These are phyloP conservation scores for Microcyclospora pomicola DNA, from an alignment of 2,329 filamentous ascomycete species.

Conservation along the genomic window DNA sequence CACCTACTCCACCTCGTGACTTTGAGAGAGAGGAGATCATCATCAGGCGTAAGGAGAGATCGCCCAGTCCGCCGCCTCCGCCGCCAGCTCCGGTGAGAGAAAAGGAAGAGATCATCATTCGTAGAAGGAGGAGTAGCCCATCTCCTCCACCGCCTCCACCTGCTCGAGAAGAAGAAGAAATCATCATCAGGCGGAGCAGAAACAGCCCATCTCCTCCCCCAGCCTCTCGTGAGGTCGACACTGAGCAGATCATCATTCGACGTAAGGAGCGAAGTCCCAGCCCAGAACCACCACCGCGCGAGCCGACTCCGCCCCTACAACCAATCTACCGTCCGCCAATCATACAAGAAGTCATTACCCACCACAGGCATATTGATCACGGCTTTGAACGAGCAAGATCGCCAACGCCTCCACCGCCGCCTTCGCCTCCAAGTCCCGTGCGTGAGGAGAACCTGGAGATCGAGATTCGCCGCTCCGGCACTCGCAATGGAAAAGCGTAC, in stretches of 20 bases:
- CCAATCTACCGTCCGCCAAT: constrained; percentile 65
- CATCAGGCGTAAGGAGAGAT: constrained; percentile 32
- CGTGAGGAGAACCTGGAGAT: constrained; percentile 42
- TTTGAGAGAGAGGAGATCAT: constrained; percentile 30
- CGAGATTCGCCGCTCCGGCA: constrained; percentile 38
- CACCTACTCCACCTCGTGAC: constrained; percentile 22
- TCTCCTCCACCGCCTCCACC: constrained; percentile 26
- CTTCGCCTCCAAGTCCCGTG: constrained; percentile 35
- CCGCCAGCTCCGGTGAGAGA: constrained; percentile 8
- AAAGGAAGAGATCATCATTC: background rate
- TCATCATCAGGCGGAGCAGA: constrained; percentile 5
- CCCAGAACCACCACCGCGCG: constrained; percentile 28
- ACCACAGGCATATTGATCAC: constrained; percentile 77
- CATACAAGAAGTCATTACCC: constrained; percentile 77
- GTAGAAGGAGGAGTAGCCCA: constrained; percentile 4
- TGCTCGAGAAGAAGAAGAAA: background rate
- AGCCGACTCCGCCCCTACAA: constrained; percentile 37
- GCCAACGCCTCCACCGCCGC: constrained; percentile 28
- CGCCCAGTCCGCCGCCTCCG: constrained; percentile 17
- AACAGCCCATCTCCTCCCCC: constrained; percentile 26
- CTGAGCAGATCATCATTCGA: background rate
- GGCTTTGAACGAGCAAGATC: constrained; percentile 38
- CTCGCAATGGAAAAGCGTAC: constrained; percentile 32
- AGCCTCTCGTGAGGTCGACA: background rate
- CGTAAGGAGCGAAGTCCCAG: constrained; percentile 25